Percentiles rank a stretch among this genome's conserved stretches.
Conservation (phyloP, 2,329 filamentous ascomycete genomes). For the Cladosporium halotolerans region DNA sequence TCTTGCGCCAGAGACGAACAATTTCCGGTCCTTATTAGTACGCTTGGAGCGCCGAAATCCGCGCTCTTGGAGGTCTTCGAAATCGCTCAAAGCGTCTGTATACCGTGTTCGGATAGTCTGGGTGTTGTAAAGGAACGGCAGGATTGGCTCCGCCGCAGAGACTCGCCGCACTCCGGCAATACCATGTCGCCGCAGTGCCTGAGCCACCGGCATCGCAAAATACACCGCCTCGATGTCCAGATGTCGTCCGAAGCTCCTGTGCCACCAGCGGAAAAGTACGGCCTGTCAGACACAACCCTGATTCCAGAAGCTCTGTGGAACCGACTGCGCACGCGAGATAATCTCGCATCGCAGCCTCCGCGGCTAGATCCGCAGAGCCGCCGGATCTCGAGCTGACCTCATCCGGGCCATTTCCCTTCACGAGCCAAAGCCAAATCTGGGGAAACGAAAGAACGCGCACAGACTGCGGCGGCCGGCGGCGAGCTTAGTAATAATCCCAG, state of each 20-base stretch:
- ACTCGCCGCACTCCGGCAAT: background rate
- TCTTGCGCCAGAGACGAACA: background rate
- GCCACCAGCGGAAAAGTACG: no score
- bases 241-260: no score
- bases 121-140: constrained; percentile 10
- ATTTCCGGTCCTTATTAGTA: no score
- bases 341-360: background rate
- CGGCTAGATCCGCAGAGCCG: constrained; percentile 7
- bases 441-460: background rate
- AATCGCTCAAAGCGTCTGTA: constrained; percentile 4
- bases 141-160: constrained; percentile 3
- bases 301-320: background rate
- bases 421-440: background rate
- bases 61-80: background rate
- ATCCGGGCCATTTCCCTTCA: background rate
- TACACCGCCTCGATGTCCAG: no score
- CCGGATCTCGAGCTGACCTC: background rate
- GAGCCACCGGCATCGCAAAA: background rate
- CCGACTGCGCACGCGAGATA: background rate
- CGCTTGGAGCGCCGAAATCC: background rate
- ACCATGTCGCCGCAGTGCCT: background rate
- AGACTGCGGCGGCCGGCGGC: background rate
- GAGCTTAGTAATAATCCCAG: constrained; percentile 5
- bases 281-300: background rate
- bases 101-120: background rate